Evolutionary conservation across 2,329 filamentous ascomycete species (phyloP), one percentile per base, ranked within the genome.

Genomic region (Penicillium paneum): DNA sequence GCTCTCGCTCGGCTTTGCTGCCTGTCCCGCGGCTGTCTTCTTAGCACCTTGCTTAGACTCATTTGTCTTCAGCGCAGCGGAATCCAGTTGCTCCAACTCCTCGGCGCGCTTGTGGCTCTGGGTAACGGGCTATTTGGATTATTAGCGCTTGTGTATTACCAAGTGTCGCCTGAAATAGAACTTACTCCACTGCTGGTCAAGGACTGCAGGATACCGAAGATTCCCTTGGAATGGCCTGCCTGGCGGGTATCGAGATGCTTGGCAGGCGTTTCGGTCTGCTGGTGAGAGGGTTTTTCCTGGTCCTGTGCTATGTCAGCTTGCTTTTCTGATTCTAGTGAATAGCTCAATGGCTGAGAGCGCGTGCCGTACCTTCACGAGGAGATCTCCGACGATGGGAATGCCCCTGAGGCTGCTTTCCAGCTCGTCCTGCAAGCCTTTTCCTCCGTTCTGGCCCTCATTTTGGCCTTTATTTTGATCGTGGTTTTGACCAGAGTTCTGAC

Each of bases 141-240:
- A 24, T 50, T 39, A 56, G 36, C 15, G 17, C 36, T 21, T 21
- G 2, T 6, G 19, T 19, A 17, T 1, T 10, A 8, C 5, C 6
- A 8, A 21, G 5, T 10, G 3, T 8, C 2, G 0, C 3, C 13
- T 10, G 10, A 0, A 11, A 24, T 24, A 8, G 1, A n/a, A 56
- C 55, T 42, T 52, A 63, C 61, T 19, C 40, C 8, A 19, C 61
- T 55, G 21, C 41, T 57, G 11, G 59, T 63, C 11, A 63, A 38
- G 2, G 39, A 29, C 19, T 57, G 17, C 29, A 63, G n/a, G 3
- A 62, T 12, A 8, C 49, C 40, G 11, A 48, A 46, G 28, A 61
- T 3, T 2, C 58, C 56, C 17, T 54, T 36, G n/a, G 34, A 2
- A 10, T 40, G 38, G 24, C 50, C 50, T 0, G 24, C 42, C 21